phyloP scores from a whole-genome alignment of 495 filamentous ascomycete genomes.

The Lophiostoma macrostomum region DNA sequence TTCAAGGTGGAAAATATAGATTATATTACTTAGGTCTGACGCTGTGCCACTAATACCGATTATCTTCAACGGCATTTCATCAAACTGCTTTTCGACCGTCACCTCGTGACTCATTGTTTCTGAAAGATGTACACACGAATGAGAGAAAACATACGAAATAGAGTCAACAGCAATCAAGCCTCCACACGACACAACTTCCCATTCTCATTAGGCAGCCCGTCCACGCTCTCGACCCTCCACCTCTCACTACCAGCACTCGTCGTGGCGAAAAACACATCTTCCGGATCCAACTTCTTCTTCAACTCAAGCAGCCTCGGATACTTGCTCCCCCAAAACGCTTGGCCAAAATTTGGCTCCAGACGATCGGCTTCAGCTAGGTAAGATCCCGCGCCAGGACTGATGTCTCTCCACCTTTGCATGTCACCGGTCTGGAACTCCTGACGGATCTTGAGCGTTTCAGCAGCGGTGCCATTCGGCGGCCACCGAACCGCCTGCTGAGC shows the following conservation, averaged over 20 bases:
- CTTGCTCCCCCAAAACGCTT: constrained; percentile 28
- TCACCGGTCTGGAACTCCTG: constrained; percentile 21
- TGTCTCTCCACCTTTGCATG: constrained; percentile 28
- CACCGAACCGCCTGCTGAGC: constrained; percentile 27
- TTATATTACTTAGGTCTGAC: no score
- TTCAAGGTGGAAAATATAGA: no score
- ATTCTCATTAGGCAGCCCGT: constrained; percentile 28
- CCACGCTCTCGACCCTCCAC: constrained; percentile 26
- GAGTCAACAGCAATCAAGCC: neutral
- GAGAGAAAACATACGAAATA: neutral
- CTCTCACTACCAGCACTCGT: constrained; percentile 27
- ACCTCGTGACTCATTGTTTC: neutral
- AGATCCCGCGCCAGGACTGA: constrained; percentile 25
- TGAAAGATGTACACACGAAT: neutral
- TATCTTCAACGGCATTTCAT: no score
- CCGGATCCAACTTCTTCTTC: constrained; percentile 21
- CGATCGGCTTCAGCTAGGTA: constrained; percentile 32
- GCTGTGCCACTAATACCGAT: no score
- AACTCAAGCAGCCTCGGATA: constrained; percentile 18
- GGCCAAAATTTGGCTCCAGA: constrained; percentile 25
- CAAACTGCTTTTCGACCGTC: constrained; percentile 2
- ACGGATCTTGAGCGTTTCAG: constrained; percentile 13
- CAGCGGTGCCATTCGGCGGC: constrained; percentile 21
- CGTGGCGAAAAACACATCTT: constrained; percentile 25
- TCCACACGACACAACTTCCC: constrained; percentile 26